A percentile compares a stretch with the other conserved stretches of the same genome.
These are phyloP conservation scores for Xylaria sp. DNA, from an alignment of 2,329 filamentous ascomycete species.

Conservation along the genomic window DNA sequence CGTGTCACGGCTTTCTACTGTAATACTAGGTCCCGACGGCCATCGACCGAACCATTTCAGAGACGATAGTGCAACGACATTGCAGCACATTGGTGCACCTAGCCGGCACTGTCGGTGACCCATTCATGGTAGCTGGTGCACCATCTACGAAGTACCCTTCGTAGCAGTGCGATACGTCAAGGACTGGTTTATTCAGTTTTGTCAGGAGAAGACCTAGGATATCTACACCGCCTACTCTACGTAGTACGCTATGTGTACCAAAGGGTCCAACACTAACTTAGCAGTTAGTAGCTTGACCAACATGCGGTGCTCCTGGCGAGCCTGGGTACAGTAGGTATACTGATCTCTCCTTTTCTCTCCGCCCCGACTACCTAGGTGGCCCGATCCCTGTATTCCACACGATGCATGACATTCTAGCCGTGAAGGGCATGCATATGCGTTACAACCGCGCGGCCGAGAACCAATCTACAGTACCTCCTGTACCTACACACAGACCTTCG, in stretches of 20 bases:
- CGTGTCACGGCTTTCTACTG: conserved; percentile 18
- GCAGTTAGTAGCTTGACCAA: too few species aligned
- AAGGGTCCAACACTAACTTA: too few species aligned
- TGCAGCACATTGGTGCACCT: conserved; percentile 12
- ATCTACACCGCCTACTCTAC: background rate
- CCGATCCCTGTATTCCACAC: conserved; percentile 15
- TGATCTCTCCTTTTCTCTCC: background rate
- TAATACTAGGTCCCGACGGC: conserved; percentile 3
- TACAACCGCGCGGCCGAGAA: conserved; percentile 20
- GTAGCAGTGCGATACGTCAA: conserved; percentile 1
- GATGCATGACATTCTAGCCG: conserved; percentile 32
- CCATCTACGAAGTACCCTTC: background rate
- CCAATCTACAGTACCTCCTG: background rate
- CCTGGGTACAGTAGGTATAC: too few species aligned
- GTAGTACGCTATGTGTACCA: too few species aligned
- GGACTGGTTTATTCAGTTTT: background rate
- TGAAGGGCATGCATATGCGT: conserved; percentile 27
- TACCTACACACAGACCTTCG: conserved; percentile 19
- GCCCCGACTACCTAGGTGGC: background rate
- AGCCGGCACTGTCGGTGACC: background rate
- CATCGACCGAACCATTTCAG: conserved; percentile 11
- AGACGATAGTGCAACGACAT: conserved; percentile 13
- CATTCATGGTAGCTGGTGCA: conserved; percentile 8
- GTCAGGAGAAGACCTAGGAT: background rate
- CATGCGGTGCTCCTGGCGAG: too few species aligned